phyloP scores from a whole-genome alignment of 768 basidiomycete species.

The Paxillus rubicundulus region DNA sequence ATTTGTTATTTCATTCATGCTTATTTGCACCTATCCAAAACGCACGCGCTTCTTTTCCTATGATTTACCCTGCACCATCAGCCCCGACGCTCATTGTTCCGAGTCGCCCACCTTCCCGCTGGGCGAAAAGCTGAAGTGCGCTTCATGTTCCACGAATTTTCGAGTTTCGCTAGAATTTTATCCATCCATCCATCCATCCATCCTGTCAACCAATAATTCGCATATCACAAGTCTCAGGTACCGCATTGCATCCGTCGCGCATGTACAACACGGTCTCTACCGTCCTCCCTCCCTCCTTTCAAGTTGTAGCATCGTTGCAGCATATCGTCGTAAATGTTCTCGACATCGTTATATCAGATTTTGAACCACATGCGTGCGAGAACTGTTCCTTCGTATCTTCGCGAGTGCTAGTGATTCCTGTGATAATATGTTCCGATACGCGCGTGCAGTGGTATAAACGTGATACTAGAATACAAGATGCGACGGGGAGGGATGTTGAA shows the following conservation, averaged over 20 bases:
- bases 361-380: not conserved
- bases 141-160: constrained; percentile 25
- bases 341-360: constrained; percentile 8
- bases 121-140: constrained; percentile 28
- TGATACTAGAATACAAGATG: constrained; percentile 23
- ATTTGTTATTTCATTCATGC: constrained; percentile 33
- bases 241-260: constrained; percentile 22
- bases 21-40: constrained; percentile 35
- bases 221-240: constrained; percentile 24
- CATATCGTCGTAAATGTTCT: constrained; percentile 23
- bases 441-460: constrained; percentile 14
- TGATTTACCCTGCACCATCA: constrained; percentile 30
- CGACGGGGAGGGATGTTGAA: not conserved
- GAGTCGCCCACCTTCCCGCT: constrained; percentile 12
- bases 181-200: constrained; percentile 11
- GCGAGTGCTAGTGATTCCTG: too few relatives aligned
- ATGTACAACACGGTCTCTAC: constrained; percentile 17
- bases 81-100: constrained; percentile 21
- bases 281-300: constrained; percentile 27
- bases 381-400: not conserved
- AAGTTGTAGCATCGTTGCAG: constrained; percentile 29
- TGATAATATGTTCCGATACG: not conserved
- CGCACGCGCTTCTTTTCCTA: constrained; percentile 21
- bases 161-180: constrained; percentile 23
- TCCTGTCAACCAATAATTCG: constrained; percentile 21